Evolutionary conservation across 176 grass and related monocot species (phyloP), one percentile per base, ranked within the genome.

Genomic region (Guadua angustifolia): DNA sequence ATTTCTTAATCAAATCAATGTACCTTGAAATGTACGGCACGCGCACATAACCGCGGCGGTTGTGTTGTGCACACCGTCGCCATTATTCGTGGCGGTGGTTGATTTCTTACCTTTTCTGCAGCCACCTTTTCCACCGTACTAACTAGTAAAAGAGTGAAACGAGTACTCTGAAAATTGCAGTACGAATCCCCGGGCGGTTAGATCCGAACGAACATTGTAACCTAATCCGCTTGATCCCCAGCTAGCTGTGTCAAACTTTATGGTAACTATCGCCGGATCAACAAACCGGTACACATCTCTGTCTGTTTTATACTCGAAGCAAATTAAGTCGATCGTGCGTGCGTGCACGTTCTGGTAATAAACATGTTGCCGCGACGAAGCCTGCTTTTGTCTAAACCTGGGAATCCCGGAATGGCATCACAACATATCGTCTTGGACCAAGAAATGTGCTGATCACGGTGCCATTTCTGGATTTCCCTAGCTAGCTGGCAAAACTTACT

Each of bases 91-190:
- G 29, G 49, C 42, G 43, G 77, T 22, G n/a, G 61, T 75, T 36
- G 70, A 70, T 81, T 60, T 89, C 69, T 53, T 55, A 71, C 88
- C 87, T 70, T 85, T 32, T 22, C n/a, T 14, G 38, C n/a, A 13
- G 22, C 12, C n/a, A 81, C 63, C 10, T 71, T 70, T 70, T 21
- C 6, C n/a, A 1, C 16, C 19, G 82, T 40, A 53, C 75, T n/a
- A 55, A 5, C 47, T 0, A 16, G 63, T 72, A 70, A 52, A 53
- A 76, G 5, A 46, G 12, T 2, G 53, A 40, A 13, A 52, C 10
- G 29, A 29, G 77, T 64, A 35, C 68, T 42, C 32, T 39, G 11
- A 9, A 12, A 73, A 12, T 10, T 19, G n/a, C 4, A 40, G 83
- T 38, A 47, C 52, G 5, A 51, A 71, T 19, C 51, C 68, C 73